Evolutionary conservation across 2,329 filamentous ascomycete species (phyloP), one percentile per base, ranked within the genome.

Genomic region (Fusarium penzigii): DNA sequence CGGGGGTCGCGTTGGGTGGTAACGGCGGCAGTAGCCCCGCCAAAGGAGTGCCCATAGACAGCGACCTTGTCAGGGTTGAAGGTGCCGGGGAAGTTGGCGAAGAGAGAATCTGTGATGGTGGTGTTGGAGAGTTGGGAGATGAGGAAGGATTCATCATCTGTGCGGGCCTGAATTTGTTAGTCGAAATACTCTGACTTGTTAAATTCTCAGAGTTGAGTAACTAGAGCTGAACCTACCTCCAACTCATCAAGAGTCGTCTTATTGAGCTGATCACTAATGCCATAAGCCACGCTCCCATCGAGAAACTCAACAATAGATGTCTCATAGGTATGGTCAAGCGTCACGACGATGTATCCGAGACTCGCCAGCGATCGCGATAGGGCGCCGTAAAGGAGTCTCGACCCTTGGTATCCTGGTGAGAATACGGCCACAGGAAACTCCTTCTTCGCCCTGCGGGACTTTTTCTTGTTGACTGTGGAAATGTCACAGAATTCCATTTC

Each of bases 241-340:
- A 56, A 40, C 20, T 42, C 16, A 42, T 11, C 29, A 10, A 41
- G 47, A 49, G 42, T 43, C 3, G 29, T n/a, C 3, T 36, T 17
- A 29, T 46, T 46, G 9, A 32, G 17, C 3, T 39, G 25, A n/a
- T 17, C 46, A 2, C 29, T 40, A 4, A n/a, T 29, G 8, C 36
- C 29, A 20, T 43, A 20, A 2, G 39, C 53, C n/a, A 67, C 52
- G 1, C 64, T 69, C 2, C 70, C 76, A 39, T 78, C 68, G 0
- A 75, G 73, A 20, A 75, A 79, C 49, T 78, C 70, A 12, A 81
- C 71, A 6, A 75, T 65, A 2, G 63, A 51, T 0, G 72, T 65
- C 44, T 80, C 77, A 49, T 76, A 72, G 0, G 78, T 70, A 47
- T 80, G 78, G 50, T 81, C 79, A 40, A 81, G 61, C 0, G 76